phyloP scores from a whole-genome alignment of 306 rosid genomes.

The Fragaria nilgerrensis region DNA sequence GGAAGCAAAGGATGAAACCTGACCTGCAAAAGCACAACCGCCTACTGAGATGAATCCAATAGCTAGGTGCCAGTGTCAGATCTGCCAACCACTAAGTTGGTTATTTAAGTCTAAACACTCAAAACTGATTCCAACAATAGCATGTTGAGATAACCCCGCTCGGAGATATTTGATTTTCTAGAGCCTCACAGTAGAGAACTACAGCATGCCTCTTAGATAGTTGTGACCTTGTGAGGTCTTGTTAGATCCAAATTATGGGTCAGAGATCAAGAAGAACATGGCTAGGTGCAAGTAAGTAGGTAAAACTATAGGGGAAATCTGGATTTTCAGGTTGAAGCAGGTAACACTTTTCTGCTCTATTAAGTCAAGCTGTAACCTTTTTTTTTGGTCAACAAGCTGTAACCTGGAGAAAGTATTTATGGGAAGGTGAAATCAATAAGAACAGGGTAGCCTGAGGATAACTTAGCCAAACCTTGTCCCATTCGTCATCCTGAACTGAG shows the following conservation, averaged over 20 bases:
- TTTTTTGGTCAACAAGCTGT: neutral
- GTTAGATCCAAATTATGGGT: neutral
- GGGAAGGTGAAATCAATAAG: neutral
- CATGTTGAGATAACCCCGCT: neutral
- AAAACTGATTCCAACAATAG: neutral
- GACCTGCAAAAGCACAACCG: slow-evolving; percentile 60
- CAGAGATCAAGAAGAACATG: neutral
- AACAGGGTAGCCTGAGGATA: neutral
- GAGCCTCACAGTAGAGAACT: neutral
- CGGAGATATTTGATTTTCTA: neutral
- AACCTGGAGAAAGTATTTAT: neutral
- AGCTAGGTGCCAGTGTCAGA: slow-evolving; percentile 8
- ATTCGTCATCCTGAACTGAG: neutral
- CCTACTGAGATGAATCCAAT: slow-evolving; percentile 18
- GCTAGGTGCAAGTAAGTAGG: neutral
- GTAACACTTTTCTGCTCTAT: neutral
- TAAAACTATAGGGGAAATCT: neutral
- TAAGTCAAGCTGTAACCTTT: neutral
- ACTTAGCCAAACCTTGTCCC: neutral
- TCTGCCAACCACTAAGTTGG: neutral
- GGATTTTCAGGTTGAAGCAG: neutral
- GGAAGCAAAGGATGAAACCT: slow-evolving; percentile 93
- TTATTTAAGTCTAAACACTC: neutral
- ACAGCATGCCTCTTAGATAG: neutral
- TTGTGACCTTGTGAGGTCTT: neutral